Conservation (phyloP, 2,329 filamentous ascomycete genomes). For the Colletotrichum sp. region DNA sequence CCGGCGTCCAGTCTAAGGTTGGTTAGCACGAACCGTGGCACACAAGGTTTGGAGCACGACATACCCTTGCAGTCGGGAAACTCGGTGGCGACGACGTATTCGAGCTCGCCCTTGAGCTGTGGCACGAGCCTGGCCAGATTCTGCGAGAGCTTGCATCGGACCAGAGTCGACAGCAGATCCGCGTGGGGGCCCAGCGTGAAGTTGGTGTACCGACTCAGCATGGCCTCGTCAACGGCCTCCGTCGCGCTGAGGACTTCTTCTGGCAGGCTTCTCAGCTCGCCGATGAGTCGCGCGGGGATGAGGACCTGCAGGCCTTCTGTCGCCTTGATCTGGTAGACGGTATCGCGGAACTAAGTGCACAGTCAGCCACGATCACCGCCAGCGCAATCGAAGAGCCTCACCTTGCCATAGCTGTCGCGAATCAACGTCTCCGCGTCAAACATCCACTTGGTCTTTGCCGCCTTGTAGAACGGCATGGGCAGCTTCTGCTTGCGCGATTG, state of each 20-base stretch:
- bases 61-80: constrained; percentile 51
- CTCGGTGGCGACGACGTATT: constrained; percentile 48
- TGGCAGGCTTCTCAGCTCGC: constrained; percentile 52
- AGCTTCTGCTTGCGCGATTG: constrained; percentile 33
- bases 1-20: constrained; percentile 56
- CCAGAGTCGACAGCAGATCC: constrained; percentile 46
- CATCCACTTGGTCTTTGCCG: constrained; percentile 54
- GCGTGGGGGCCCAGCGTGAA: constrained; percentile 52
- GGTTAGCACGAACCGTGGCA: neutral
- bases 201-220: constrained; percentile 56
- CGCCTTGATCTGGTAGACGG: constrained; percentile 55
- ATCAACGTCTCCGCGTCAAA: constrained; percentile 53
- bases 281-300: constrained; percentile 47
- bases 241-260: constrained; percentile 54
- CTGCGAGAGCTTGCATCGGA: constrained; percentile 52
- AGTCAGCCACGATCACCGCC: neutral
- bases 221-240: constrained; percentile 54
- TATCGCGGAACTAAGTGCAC: constrained; percentile 46
- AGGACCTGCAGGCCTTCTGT: constrained; percentile 55
- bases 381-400: constrained; percentile 22
- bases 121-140: constrained; percentile 51
- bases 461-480: constrained; percentile 52
- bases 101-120: constrained; percentile 50
- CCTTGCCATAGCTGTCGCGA: constrained; percentile 54
- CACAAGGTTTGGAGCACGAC: neutral